Conservation (phyloP, 768 basidiomycete genomes). For the Gloeopeniophorella convolvens region DNA sequence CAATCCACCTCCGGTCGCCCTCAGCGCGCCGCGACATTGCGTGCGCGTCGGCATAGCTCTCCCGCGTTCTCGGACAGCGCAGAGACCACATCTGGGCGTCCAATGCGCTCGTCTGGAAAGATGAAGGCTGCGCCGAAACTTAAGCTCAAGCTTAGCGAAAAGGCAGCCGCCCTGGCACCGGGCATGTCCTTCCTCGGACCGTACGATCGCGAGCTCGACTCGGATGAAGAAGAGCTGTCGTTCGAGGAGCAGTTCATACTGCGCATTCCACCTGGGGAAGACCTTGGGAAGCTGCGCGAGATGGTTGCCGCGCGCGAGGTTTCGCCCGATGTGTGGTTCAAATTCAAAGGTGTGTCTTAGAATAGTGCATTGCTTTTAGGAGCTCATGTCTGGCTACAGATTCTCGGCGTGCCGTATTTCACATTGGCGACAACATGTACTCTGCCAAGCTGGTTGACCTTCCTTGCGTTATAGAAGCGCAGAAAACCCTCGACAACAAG, state of each 20-base stretch:
- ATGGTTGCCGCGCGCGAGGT: conserved; percentile 77
- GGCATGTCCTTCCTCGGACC: conserved; percentile 86
- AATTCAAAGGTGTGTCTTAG: conserved; percentile 74
- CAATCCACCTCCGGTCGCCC: conserved; percentile 19
- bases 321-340: conserved; percentile 85
- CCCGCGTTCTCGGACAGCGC: conserved; percentile 20
- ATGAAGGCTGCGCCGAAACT: conserved; percentile 57
- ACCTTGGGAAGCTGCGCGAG: conserved; percentile 72
- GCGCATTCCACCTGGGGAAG: conserved; percentile 79
- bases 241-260: conserved; percentile 98
- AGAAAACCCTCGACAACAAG: conserved; percentile 93
- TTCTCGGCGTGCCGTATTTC: conserved; percentile 84
- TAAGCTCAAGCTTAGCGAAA: conserved; percentile 83
- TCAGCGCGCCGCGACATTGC: conserved; percentile 18
- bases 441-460: conserved; percentile 93
- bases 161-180: conserved; percentile 70
- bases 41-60: conserved; percentile 22
- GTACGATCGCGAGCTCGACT: conserved; percentile 92
- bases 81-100: conserved; percentile 29
- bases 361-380: neutral
- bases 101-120: conserved; percentile 44
- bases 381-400: conserved; percentile 41
- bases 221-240: conserved; percentile 87
- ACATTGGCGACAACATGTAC: conserved; percentile 73
- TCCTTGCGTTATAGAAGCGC: conserved; percentile 88